These are phyloP conservation scores for Russula olivacea DNA, from an alignment of 768 basidiomycete species.

Conservation along the genomic window DNA sequence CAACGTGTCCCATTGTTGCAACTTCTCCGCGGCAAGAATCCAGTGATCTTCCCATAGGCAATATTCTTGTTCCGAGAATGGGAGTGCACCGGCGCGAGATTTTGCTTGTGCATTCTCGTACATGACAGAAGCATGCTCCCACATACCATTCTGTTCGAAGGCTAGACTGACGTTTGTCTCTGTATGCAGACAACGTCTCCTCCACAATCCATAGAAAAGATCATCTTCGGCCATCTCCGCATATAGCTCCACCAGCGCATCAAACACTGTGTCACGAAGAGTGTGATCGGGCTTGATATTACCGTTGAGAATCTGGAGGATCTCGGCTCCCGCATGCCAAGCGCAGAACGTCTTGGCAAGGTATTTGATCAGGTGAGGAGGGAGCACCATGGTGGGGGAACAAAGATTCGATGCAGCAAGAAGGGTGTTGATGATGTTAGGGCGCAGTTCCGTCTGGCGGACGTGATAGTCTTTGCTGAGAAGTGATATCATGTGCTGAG, in stretches of 20 bases:
- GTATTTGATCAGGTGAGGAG: conserved; percentile 93
- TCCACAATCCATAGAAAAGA: conserved; percentile 94
- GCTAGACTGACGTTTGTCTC: conserved; percentile 87
- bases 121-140: conserved; percentile 82
- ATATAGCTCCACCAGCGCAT: conserved; percentile 91
- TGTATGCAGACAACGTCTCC: conserved; percentile 76
- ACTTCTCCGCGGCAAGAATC: conserved; percentile 90
- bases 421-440: conserved; percentile 89
- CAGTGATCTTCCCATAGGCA: conserved; percentile 99
- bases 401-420: conserved; percentile 83
- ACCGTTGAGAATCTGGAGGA: conserved; percentile 72
- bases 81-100: conserved; percentile 71
- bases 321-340: conserved; percentile 90
- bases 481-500: conserved; percentile 82
- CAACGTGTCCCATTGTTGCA: conserved; percentile 96
- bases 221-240: conserved; percentile 96
- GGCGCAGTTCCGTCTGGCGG: conserved; percentile 80
- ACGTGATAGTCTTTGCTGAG: conserved; percentile 92
- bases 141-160: conserved; percentile 95
- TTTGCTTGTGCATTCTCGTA: conserved; percentile 90
- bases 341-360: conserved; percentile 92
- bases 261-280: conserved; percentile 76
- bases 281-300: conserved; percentile 74
- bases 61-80: conserved; percentile 93
- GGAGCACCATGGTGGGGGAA: conserved; percentile 78